Conservation (phyloP, 108 stramenopile genomes). For the Asterionellopsis glacialis region DNA sequence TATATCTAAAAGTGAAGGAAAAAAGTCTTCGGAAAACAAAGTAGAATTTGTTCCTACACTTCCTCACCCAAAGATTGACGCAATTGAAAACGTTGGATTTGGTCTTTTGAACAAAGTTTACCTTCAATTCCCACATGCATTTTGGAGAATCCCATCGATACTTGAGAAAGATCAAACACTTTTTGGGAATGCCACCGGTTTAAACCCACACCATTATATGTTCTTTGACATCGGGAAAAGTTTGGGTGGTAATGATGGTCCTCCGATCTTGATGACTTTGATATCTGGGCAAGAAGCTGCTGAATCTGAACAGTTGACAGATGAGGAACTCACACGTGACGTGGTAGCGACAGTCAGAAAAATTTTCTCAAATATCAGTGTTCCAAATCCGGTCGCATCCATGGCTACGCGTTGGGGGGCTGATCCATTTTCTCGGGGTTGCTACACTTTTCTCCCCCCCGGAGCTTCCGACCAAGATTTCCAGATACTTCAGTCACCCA, state of each 20-base stretch:
- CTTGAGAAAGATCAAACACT: conserved; percentile 15
- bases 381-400: conserved; percentile 34
- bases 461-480: conserved; percentile 61
- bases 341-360: conserved; percentile 32
- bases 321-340: conserved; percentile 29
- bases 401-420: conserved; percentile 46
- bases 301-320: conserved; percentile 29
- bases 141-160: conserved; percentile 36
- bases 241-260: conserved; percentile 22
- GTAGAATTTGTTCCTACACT: conserved; percentile 58
- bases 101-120: conserved; percentile 68
- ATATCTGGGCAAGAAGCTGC: conserved; percentile 57
- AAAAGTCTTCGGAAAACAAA: neutral
- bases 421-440: conserved; percentile 50
- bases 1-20: neutral
- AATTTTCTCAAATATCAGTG: conserved; percentile 24
- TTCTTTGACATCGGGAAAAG: conserved; percentile 50
- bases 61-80: conserved; percentile 61
- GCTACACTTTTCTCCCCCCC: conserved; percentile 53
- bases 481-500: conserved; percentile 41
- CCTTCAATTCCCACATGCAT: conserved; percentile 34
- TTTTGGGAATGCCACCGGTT: conserved; percentile 54
- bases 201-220: conserved; percentile 63
- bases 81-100: conserved; percentile 70
- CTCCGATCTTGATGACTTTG: conserved; percentile 49